A percentile compares a stretch with the other conserved stretches of the same genome.
Conservation (phyloP, 495 filamentous ascomycete genomes). For the Xylaria sp. region DNA sequence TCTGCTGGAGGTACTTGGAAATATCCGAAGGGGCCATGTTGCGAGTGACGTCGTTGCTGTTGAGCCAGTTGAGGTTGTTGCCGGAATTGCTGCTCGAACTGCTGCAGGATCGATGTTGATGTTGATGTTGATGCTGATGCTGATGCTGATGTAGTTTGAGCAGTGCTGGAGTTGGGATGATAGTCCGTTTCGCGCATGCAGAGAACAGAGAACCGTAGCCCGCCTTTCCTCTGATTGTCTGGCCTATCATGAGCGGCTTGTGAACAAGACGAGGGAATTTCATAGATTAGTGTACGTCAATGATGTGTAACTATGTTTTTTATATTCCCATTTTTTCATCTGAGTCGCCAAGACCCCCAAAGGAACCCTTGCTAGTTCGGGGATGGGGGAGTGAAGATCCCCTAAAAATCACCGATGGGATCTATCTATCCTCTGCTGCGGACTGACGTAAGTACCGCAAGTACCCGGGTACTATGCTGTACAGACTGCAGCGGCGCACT, state of each 20-base stretch:
- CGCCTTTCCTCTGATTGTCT: constrained; percentile 8
- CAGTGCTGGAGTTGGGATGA: background rate
- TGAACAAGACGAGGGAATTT: constrained; percentile 11
- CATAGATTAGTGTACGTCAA: constrained; percentile 15
- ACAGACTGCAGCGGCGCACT: background rate
- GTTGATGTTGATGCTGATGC: background rate
- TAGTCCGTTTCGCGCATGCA: constrained; percentile 17
- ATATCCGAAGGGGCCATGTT: constrained; percentile 49
- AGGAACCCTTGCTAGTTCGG: constrained; percentile 4
- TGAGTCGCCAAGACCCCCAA: constrained; percentile 6
- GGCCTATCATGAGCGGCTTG: constrained; percentile 19
- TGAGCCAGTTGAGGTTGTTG: background rate
- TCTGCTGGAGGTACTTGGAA: constrained; percentile 51
- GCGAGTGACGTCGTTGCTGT: background rate
- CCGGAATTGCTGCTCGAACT: constrained; percentile 8
- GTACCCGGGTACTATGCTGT: background rate
- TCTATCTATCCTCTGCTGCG: background rate
- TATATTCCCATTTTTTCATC: background rate
- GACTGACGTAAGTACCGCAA: constrained; percentile 6
- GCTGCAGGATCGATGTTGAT: constrained; percentile 1
- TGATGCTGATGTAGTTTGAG: background rate
- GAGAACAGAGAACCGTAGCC: constrained; percentile 26
- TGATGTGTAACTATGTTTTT: constrained; percentile 1
- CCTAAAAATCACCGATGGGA: background rate
- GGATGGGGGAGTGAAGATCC: background rate